phyloP scores from a whole-genome alignment of 768 basidiomycete species.

The Filobasidium floriforme region DNA sequence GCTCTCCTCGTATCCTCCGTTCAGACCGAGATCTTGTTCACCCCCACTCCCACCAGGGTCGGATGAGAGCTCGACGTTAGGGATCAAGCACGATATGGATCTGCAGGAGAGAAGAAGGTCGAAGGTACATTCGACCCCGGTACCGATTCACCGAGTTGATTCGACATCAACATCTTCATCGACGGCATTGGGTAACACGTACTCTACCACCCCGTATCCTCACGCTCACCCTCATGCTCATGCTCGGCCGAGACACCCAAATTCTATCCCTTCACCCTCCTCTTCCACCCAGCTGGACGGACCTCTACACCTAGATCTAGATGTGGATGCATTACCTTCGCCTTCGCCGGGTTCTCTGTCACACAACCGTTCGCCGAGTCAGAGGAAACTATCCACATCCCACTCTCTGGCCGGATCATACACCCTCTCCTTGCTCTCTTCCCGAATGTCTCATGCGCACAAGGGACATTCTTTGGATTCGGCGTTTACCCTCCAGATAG shows the following conservation, averaged over 20 bases:
- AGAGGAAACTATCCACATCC: constrained; percentile 18
- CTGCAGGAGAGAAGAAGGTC: neutral
- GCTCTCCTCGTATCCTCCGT: constrained; percentile 1
- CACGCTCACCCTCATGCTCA: no score
- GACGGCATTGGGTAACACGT: neutral
- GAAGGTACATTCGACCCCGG: neutral
- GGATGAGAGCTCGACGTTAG: no score
- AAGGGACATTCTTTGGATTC: constrained; percentile 30
- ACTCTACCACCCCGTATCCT: neutral
- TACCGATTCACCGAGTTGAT: neutral
- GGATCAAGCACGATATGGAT: no score
- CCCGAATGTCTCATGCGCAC: constrained; percentile 42
- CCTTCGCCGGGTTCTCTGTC: neutral
- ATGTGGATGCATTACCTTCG: neutral
- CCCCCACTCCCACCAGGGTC: neutral
- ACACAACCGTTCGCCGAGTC: neutral
- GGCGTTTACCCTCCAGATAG: constrained; percentile 34
- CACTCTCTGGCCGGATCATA: constrained; percentile 42
- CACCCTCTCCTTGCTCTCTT: constrained; percentile 42
- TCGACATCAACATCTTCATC: neutral
- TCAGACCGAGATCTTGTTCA: neutral
- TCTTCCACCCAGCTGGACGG: neutral
- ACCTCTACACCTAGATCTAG: neutral
- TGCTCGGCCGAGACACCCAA: constrained; percentile 1
- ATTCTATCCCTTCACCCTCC: neutral